Evolutionary conservation across 2,329 filamentous ascomycete species (phyloP), one percentile per base, ranked within the genome.

Genomic region (Hortaea werneckii): DNA sequence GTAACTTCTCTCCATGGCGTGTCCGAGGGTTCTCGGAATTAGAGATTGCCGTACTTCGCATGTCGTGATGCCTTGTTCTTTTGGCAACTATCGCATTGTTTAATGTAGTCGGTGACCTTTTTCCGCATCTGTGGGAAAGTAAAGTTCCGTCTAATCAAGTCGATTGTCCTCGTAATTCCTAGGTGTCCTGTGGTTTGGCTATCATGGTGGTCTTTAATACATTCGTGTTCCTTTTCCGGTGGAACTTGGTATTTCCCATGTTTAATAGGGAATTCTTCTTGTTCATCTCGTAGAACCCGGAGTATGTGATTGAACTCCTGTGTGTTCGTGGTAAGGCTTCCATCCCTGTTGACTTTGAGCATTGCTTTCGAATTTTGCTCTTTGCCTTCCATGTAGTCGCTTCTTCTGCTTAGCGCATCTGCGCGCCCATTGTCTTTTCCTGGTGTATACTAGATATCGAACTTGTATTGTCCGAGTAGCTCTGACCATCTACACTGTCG

Each of bases 1-100:
- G 38, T 51, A 5, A 51, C 49, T 42, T 51, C 20, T 29, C 53
- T 42, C 50, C 46, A 54, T 47, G 41, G 50, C 39, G 45, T 20
- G 12, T 10, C 29, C 28, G 32, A 47, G 45, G 40, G 42, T 37
- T 29, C 45, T 12, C 26, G 5, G 32, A 51, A 51, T 28, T 51
- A 42, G 9, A 51, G 37, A 28, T 49, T 11, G 39, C 50, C 29
- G 28, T 51, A 51, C n/a, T 46, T 49, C 6, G 50, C 6, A 32
- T 51, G 29, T 50, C 39, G 11, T 30, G n/a, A 9, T 27, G 35
- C 44, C 37, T 51, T 51, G 29, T 51, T 48, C 12, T 43, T n/a
- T 38, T 46, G 10, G 30, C 30, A 42, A 12, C 27, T 32, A 29
- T 32, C 7, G 34, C 30, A 51, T 43, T 45, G 41, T 32, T 49